These are phyloP conservation scores for Rutidosis leptorrhynchoides DNA, from an alignment of 129 eudicot species.

Conservation along the genomic window DNA sequence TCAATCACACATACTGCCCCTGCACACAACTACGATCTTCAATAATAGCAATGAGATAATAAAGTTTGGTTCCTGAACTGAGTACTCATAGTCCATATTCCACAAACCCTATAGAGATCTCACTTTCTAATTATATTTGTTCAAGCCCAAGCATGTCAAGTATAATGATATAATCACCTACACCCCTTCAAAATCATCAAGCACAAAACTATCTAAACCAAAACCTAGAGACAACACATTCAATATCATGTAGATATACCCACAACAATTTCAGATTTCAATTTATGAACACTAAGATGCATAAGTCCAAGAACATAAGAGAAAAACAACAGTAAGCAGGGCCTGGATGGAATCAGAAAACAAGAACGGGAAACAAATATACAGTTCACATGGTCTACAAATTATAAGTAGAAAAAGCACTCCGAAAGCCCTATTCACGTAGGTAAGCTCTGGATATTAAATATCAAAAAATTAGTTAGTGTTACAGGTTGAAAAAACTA, in stretches of 20 bases:
- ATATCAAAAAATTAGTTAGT: too few relatives aligned
- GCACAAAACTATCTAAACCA: neutral
- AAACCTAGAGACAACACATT: neutral
- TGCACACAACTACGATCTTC: neutral
- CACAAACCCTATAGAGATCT: neutral
- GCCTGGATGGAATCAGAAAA: too few relatives aligned
- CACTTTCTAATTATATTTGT: neutral
- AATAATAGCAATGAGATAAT: neutral
- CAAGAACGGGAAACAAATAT: too few relatives aligned
- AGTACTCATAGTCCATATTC: neutral
- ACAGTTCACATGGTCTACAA: too few relatives aligned
- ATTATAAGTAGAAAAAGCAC: too few relatives aligned
- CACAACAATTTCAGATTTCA: too few relatives aligned
- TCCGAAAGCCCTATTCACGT: too few relatives aligned
- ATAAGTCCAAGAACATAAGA: too few relatives aligned
- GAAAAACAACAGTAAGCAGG: too few relatives aligned
- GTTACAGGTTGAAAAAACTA: too few relatives aligned
- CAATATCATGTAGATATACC: constrained; percentile 8
- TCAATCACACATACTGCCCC: neutral
- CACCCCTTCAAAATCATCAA: constrained; percentile 16
- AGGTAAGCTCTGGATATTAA: too few relatives aligned
- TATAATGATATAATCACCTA: neutral
- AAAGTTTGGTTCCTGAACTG: neutral
- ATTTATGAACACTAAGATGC: too few relatives aligned
- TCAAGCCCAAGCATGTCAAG: neutral